phyloP scores from a whole-genome alignment of 2,329 filamentous ascomycete species.

The Pseudogymnoascus sp. region DNA sequence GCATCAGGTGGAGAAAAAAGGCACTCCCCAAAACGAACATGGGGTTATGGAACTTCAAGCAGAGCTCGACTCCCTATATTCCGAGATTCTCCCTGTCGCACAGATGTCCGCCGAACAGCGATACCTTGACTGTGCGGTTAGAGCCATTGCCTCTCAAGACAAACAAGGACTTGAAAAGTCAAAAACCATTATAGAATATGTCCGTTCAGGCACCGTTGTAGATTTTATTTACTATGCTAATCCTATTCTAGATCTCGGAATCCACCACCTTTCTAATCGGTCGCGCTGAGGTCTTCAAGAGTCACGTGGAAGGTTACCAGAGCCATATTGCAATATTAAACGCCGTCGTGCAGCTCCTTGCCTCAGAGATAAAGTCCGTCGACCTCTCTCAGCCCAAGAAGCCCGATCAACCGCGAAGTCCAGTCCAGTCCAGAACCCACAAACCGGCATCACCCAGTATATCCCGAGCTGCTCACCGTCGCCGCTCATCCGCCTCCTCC shows the following conservation, averaged over 20 bases:
- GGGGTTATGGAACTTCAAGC: slow-evolving; percentile 49
- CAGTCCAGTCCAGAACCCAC: slow-evolving; percentile 16
- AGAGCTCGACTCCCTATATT: slow-evolving; percentile 62
- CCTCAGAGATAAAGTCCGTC: slow-evolving; percentile 33
- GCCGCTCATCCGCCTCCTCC: slow-evolving; percentile 31
- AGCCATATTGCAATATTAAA: slow-evolving; percentile 38
- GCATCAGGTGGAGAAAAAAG: background rate
- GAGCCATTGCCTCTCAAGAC: slow-evolving; percentile 37
- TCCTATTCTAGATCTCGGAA: slow-evolving; percentile 38
- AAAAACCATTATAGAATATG: slow-evolving; percentile 44
- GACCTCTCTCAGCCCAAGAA: slow-evolving; percentile 12
- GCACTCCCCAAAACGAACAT: slow-evolving; percentile 20
- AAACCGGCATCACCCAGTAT: slow-evolving; percentile 19
- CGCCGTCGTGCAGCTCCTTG: slow-evolving; percentile 37
- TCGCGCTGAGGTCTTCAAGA: slow-evolving; percentile 37
- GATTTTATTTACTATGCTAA: background rate
- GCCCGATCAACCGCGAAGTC: slow-evolving; percentile 13
- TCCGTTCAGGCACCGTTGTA: slow-evolving; percentile 27
- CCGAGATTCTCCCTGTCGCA: slow-evolving; percentile 61
- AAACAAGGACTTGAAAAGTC: slow-evolving; percentile 40
- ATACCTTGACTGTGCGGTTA: slow-evolving; percentile 53
- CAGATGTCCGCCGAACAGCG: slow-evolving; percentile 66
- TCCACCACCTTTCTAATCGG: slow-evolving; percentile 46
- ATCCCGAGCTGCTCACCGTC: slow-evolving; percentile 21
- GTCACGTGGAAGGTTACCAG: slow-evolving; percentile 38